Evolutionary conservation across 1,284 basidiomycete species (phyloP).

Genomic region (Leccinum glutinopallens): DNA sequence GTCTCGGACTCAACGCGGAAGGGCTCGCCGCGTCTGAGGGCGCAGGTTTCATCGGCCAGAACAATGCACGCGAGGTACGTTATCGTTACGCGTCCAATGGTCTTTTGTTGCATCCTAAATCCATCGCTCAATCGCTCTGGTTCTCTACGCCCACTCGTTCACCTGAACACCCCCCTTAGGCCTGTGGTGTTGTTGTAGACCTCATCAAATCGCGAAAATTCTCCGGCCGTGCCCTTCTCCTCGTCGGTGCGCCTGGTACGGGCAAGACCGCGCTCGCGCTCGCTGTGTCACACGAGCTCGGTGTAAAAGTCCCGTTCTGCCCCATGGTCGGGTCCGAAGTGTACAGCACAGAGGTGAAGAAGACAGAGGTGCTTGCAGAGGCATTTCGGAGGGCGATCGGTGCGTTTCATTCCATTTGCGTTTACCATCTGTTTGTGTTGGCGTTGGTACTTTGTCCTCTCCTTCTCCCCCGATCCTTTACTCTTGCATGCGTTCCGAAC

Average conservation of each 20-base stretch:
- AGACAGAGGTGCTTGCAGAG: conserved; percentile 98
- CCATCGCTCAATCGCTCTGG: conserved; percentile 1
- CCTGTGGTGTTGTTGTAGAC: conserved; percentile 90
- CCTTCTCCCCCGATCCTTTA: not conserved
- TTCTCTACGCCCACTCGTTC: not conserved
- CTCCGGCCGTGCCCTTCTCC: conserved; percentile 86
- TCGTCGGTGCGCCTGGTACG: conserved; percentile 90
- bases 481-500: not conserved
- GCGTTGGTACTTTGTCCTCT: not conserved
- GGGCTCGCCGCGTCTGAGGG: conserved; percentile 75
- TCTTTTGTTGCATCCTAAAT: not conserved
- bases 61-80: conserved; percentile 83
- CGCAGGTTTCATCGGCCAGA: conserved; percentile 92
- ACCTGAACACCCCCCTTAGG: conserved; percentile 49
- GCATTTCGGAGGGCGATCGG: conserved; percentile 95
- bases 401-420: conserved; percentile 34
- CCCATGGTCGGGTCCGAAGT: conserved; percentile 99
- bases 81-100: not conserved
- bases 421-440: not conserved
- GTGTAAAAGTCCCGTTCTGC: conserved; percentile 95
- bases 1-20: conserved; percentile 87
- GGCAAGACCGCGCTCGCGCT: conserved; percentile 96
- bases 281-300: conserved; percentile 92
- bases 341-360: conserved; percentile 97
- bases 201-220: conserved; percentile 89